Conservation (phyloP, 2,329 filamentous ascomycete species). For the Gaeumannomyces sp. region DNA sequence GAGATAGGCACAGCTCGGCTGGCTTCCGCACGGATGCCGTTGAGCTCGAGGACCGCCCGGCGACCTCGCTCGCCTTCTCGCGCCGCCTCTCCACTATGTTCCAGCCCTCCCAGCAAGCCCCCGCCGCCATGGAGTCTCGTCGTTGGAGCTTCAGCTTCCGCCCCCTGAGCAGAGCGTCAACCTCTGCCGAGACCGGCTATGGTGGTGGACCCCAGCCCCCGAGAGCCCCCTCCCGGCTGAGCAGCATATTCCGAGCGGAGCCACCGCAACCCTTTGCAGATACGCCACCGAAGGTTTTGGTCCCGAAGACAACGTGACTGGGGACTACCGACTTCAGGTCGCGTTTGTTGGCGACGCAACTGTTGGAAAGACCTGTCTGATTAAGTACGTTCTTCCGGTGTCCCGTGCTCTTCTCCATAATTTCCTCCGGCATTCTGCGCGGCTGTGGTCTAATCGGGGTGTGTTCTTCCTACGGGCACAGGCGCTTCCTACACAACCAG, state of each 20-base stretch:
- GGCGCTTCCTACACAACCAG: background rate
- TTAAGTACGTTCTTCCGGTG: background rate
- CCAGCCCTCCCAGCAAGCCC: background rate
- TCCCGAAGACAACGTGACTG: background rate
- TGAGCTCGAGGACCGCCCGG: conserved; percentile 1
- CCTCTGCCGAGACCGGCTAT: background rate
- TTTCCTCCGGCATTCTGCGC: too few relatives aligned
- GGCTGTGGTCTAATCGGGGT: background rate
- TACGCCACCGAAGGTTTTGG: background rate
- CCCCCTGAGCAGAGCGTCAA: background rate
- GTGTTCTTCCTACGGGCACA: background rate
- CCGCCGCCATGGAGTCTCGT: background rate
- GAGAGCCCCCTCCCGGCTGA: conserved; percentile 1
- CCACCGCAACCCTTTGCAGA: background rate
- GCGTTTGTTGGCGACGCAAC: conserved; percentile 9
- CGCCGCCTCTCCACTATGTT: conserved; percentile 1
- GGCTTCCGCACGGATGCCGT: background rate
- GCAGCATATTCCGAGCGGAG: background rate
- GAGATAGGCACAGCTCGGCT: background rate
- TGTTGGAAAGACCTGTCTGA: conserved; percentile 5
- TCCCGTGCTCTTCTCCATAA: too few relatives aligned
- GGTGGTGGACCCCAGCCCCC: too few relatives aligned
- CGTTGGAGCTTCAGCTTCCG: conserved; percentile 3
- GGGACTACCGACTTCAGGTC: conserved; percentile 8
- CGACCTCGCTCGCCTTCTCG: conserved; percentile 1